Percentiles rank a stretch among this genome's conserved stretches.
Evolutionary conservation across 2,329 filamentous ascomycete genomes (phyloP).

Genomic region (Blastomyces parvus): DNA sequence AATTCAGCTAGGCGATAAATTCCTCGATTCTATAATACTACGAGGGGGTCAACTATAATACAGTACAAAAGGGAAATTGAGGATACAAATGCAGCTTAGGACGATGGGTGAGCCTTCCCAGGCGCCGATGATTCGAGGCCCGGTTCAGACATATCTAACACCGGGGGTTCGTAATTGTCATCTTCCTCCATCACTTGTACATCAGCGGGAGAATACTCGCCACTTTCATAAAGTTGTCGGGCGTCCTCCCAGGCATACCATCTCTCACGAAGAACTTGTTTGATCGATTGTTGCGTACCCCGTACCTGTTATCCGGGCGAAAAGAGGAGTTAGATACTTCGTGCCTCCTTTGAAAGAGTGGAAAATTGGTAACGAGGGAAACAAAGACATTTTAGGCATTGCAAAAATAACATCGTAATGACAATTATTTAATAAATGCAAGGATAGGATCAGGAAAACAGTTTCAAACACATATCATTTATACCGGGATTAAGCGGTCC

Average conservation of each 20-base stretch:
- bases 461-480: constrained; percentile 19
- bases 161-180: constrained; percentile 3
- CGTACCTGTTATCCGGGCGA: constrained; percentile 48
- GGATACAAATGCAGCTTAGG: neutral
- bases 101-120: neutral
- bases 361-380: neutral
- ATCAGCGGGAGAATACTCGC: constrained; percentile 29
- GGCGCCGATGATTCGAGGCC: neutral
- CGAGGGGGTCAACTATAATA: neutral
- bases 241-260: constrained; percentile 65
- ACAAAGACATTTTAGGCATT: neutral
- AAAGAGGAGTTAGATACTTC: constrained; percentile 7
- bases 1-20: neutral
- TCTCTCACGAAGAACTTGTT: constrained; percentile 75
- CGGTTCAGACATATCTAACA: neutral
- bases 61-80: neutral
- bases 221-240: constrained; percentile 28
- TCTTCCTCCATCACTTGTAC: constrained; percentile 14
- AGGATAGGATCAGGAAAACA: constrained; percentile 16
- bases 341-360: neutral
- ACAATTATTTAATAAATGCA: neutral
- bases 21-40: neutral
- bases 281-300: constrained; percentile 71
- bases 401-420: constrained; percentile 7
- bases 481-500: constrained; percentile 21